Evolutionary conservation across 305 asterid genomes (phyloP).

Genomic region (Fraxinus sp.): DNA sequence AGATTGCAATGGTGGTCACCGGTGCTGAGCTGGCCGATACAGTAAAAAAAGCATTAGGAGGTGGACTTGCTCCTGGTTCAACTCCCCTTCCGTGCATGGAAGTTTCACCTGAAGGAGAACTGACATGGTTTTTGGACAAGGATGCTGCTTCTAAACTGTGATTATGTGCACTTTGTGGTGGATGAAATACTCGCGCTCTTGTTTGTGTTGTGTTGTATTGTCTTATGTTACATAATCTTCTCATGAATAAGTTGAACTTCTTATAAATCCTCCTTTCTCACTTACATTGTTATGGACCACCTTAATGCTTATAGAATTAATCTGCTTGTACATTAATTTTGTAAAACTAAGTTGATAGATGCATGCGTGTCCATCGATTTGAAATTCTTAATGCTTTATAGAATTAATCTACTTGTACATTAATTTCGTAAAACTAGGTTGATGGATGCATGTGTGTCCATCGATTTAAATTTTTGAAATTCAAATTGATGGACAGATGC

Average conservation of each 20-base stretch:
- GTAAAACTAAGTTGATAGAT: too few relatives aligned
- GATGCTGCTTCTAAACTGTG: slow-evolving; percentile 67
- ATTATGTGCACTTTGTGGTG: background rate
- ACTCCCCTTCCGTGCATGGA: slow-evolving; percentile 44
- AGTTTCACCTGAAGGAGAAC: slow-evolving; percentile 55
- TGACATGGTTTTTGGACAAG: slow-evolving; percentile 71
- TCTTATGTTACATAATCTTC: background rate
- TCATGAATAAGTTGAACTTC: background rate
- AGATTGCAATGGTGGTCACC: slow-evolving; percentile 71
- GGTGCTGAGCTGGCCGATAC: slow-evolving; percentile 60
- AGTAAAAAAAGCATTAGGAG: slow-evolving; percentile 40
- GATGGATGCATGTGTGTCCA: too few relatives aligned
- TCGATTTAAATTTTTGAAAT: too few relatives aligned
- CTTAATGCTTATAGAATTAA: too few relatives aligned
- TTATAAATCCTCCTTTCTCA: too few relatives aligned
- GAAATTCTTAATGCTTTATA: too few relatives aligned
- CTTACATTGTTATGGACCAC: background rate
- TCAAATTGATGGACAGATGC: too few relatives aligned
- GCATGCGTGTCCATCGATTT: too few relatives aligned
- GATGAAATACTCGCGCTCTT: background rate
- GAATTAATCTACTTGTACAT: too few relatives aligned
- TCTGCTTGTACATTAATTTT: too few relatives aligned
- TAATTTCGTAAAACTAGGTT: too few relatives aligned
- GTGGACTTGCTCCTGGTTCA: slow-evolving; percentile 15
- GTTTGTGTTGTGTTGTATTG: background rate